Evolutionary conservation across 352 stramenopile species (phyloP).

Genomic region (Globisporangium echinulatum): DNA sequence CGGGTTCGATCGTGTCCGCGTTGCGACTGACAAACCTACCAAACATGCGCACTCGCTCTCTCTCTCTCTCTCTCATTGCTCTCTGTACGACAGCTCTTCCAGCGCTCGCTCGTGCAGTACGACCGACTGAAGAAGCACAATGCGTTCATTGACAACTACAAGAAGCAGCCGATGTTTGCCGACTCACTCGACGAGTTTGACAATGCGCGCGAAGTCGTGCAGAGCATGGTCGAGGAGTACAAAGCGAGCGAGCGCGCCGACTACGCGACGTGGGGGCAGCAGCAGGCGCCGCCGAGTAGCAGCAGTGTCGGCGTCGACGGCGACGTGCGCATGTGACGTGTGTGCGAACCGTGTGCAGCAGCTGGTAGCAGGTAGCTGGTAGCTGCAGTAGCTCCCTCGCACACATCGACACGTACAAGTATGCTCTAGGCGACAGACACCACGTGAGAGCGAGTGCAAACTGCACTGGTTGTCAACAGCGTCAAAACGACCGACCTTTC

Average conservation of each 20-base stretch:
- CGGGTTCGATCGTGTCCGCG: too few species aligned
- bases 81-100: conserved; percentile 44
- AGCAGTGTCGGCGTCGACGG: conserved; percentile 18
- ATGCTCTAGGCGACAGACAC: too few species aligned
- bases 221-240: conserved; percentile 83
- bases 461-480: too few species aligned
- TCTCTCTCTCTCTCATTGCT: conserved; percentile 1
- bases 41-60: not conserved
- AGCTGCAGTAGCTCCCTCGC: too few species aligned
- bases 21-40: too few species aligned
- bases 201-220: conserved; percentile 74
- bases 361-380: too few species aligned
- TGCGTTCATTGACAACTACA: conserved; percentile 99
- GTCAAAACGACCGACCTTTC: too few species aligned
- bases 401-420: too few species aligned
- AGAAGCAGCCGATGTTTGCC: conserved; percentile 96
- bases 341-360: too few species aligned
- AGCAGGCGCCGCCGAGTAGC: not conserved
- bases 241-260: conserved; percentile 74
- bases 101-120: conserved; percentile 94
- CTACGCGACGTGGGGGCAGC: conserved; percentile 73
- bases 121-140: conserved; percentile 96
- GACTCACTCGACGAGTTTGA: conserved; percentile 85
- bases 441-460: too few species aligned
- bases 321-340: conserved; percentile 37